A percentile compares a stretch with the other conserved stretches of the same genome.
These are phyloP conservation scores for Capsaspora owczarzaki DNA, from an alignment of 78 protist genomes.

Conservation along the genomic window DNA sequence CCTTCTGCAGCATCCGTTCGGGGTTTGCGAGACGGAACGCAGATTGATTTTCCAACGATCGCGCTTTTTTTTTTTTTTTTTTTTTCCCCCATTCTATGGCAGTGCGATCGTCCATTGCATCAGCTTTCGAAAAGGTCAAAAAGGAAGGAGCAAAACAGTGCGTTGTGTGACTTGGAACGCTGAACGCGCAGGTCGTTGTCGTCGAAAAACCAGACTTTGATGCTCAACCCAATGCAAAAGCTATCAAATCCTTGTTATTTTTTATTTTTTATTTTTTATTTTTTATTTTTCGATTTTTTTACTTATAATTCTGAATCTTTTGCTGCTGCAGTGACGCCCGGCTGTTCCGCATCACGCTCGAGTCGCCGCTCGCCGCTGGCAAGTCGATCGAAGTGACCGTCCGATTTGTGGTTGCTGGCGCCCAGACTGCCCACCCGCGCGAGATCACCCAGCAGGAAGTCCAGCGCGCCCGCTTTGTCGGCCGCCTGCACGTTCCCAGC, in stretches of 20 bases:
- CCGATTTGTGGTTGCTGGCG: background rate
- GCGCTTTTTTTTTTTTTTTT: too few relatives aligned
- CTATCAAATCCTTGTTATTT: background rate
- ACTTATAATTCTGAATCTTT: background rate
- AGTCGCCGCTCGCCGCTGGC: background rate
- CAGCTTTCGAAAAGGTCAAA: too few relatives aligned
- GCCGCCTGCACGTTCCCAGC: slow-evolving; percentile 28
- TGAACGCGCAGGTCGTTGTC: too few relatives aligned
- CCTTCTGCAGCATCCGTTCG: background rate
- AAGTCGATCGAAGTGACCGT: background rate
- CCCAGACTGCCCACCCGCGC: background rate
- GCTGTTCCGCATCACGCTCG: background rate
- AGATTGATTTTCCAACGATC: too few relatives aligned
- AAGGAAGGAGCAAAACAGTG: too few relatives aligned
- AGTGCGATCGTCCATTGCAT: too few relatives aligned
- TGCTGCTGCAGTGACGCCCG: background rate
- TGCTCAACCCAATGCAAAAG: too few relatives aligned
- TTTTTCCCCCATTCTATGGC: too few relatives aligned
- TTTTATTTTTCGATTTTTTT: background rate
- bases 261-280: background rate
- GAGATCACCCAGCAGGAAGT: background rate
- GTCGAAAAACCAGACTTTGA: too few relatives aligned
- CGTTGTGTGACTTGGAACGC: too few relatives aligned
- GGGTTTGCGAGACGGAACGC: too few relatives aligned
- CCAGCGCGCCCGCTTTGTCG: background rate